These are phyloP conservation scores for Ambrosia trifida DNA, from an alignment of 129 eudicot species.

Conservation along the genomic window DNA sequence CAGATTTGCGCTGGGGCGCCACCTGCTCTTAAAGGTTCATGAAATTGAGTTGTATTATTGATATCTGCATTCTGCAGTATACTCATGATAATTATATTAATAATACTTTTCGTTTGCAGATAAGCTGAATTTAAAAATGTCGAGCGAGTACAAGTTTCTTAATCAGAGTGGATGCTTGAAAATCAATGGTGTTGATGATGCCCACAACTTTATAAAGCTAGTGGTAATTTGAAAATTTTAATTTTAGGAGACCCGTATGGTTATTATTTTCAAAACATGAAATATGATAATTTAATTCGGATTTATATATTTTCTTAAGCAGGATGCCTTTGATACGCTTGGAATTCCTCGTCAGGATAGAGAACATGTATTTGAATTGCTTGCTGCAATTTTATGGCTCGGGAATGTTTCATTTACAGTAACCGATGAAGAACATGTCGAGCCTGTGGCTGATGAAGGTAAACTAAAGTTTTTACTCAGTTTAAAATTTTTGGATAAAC, in stretches of 20 bases:
- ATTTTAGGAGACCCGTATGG: neutral
- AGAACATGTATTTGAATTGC: slow-evolving; percentile 67
- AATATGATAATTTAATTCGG: slow-evolving; percentile 1
- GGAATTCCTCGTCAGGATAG: slow-evolving; percentile 54
- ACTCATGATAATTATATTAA: neutral
- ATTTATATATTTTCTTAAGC: neutral
- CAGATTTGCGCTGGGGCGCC: slow-evolving; percentile 97
- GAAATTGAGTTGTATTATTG: neutral
- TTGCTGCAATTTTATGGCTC: slow-evolving; percentile 89
- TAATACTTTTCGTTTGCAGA: slow-evolving; percentile 41
- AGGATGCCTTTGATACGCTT: slow-evolving; percentile 35
- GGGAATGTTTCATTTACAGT: slow-evolving; percentile 78
- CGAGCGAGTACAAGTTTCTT: slow-evolving; percentile 70
- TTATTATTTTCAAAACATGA: neutral
- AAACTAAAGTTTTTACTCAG: neutral
- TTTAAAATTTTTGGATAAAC: neutral
- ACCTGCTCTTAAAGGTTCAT: slow-evolving; percentile 65
- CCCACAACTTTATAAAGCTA: slow-evolving; percentile 54
- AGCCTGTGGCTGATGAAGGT: slow-evolving; percentile 83
- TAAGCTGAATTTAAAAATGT: slow-evolving; percentile 62
- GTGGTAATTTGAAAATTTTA: slow-evolving; percentile 43
- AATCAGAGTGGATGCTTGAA: slow-evolving; percentile 79
- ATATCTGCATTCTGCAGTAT: neutral
- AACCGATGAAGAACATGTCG: slow-evolving; percentile 54
- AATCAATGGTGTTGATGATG: slow-evolving; percentile 71